Conservation (phyloP, 2,329 filamentous ascomycete species). For the Tolypocladium pustulatum region DNA sequence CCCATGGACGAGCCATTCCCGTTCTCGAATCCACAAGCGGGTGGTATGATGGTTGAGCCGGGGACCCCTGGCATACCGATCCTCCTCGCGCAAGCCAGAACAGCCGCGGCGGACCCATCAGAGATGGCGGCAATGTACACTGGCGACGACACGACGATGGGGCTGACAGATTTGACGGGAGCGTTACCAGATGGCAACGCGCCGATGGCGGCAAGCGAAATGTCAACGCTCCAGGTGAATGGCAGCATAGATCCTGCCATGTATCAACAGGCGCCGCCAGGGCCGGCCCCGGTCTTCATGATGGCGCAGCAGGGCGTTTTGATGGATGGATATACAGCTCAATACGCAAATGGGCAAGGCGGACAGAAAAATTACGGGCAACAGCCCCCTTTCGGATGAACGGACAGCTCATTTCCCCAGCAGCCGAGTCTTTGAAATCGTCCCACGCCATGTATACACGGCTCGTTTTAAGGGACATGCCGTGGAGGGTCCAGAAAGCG, state of each 20-base stretch:
- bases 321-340: slow-evolving; percentile 8
- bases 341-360: slow-evolving; percentile 9
- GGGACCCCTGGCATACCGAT: slow-evolving; percentile 15
- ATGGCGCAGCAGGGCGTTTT: slow-evolving; percentile 11
- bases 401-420: neutral
- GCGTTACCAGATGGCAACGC: slow-evolving; percentile 7
- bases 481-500: neutral
- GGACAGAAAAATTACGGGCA: slow-evolving; percentile 7
- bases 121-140: slow-evolving; percentile 11
- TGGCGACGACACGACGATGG: slow-evolving; percentile 9
- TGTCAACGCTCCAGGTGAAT: slow-evolving; percentile 8
- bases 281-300: slow-evolving; percentile 7
- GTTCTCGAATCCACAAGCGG: neutral
- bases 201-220: slow-evolving; percentile 4
- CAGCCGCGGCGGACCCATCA: slow-evolving; percentile 6
- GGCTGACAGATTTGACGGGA: slow-evolving; percentile 10
- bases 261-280: slow-evolving; percentile 10
- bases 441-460: neutral
- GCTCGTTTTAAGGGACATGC: neutral
- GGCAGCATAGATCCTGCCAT: slow-evolving; percentile 6
- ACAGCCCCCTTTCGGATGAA: slow-evolving; percentile 4
- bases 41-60: slow-evolving; percentile 9
- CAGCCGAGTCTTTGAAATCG: neutral
- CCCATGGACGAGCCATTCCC: neutral
- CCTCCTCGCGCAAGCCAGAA: slow-evolving; percentile 16